Evolutionary conservation across 1,139 yeast species (phyloP).

Genomic region (Geotrichum candidum): DNA sequence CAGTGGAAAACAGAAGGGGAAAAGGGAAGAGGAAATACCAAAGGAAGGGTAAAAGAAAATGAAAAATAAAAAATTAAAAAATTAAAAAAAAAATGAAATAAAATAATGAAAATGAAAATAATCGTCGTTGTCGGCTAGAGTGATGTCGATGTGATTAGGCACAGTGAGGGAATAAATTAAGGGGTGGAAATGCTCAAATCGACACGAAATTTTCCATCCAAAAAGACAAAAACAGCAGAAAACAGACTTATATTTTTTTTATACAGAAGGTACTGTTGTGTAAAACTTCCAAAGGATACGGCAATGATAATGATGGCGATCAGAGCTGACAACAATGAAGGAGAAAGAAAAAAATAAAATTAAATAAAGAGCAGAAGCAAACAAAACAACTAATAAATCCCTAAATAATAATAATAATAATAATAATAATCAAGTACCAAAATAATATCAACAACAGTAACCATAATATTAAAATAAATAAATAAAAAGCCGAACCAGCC

Average conservation of each 20-base stretch:
- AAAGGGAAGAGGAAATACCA: neutral
- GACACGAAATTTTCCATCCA: neutral
- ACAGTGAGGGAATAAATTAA: neutral
- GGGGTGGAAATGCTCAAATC: neutral
- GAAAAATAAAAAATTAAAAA: neutral
- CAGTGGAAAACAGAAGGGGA: neutral
- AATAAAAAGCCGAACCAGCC: neutral
- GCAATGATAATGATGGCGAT: neutral
- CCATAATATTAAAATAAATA: too few species aligned
- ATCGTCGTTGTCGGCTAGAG: neutral
- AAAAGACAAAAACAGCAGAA: neutral
- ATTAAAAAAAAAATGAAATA: neutral
- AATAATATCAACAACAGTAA: neutral
- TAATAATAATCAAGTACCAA: neutral
- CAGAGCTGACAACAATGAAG: neutral
- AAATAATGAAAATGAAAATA: neutral
- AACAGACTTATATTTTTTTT: neutral
- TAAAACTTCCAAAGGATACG: neutral
- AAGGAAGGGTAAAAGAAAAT: neutral
- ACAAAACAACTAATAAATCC: too few species aligned
- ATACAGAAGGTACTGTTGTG: neutral
- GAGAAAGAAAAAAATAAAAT: too few species aligned
- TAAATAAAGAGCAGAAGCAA: too few species aligned
- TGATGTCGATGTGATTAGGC: neutral
- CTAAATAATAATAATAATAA: too few species aligned